Evolutionary conservation across 78 protist genomes (phyloP), one percentile per base, ranked within the genome.

Genomic region (Speleostelium caveatum): DNA sequence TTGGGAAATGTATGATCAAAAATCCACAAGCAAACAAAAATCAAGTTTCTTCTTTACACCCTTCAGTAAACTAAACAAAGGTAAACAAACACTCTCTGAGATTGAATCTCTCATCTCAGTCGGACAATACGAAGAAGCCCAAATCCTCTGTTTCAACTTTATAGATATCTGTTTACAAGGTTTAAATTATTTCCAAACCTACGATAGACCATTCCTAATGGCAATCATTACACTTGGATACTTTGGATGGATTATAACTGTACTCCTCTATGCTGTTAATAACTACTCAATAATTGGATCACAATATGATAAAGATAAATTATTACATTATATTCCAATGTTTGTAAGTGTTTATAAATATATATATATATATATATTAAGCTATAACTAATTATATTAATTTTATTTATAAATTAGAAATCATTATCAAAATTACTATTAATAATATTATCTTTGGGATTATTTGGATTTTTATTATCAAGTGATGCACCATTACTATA

Each of bases 151-250:
- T 61, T 24, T 33, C 14, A 26, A 58, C 19, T 56, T 94, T 30
- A 86, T 94, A 2, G 75, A 60, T 2, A 51, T 68, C 12, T 74
- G 93, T 53, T 55, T 92, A n/a, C 67, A 75, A 21, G 97, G 94
- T 17, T 71, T 95, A 45, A 68, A 58, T 26, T 96, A 96, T 58
- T 72, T 79, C 71, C 96, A 95, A 45, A 87, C 92, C 10, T 96
- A 96, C 78, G 98, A 96, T 35, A 59, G 95, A 77, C 69, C 74
- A 7, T 73, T 95, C 53, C 69, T 96, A 12, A 80, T 89, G 94
- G 28, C 96, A 3, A 60, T 86, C 1, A 76, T 96, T n/a, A 72
- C 90, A 2, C 24, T 80, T 33, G 98, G 96, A 21, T 96, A 95
- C 51, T 39, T 92, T 68, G 90, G 88, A 28, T 96, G 95, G 95